These are phyloP conservation scores for Huntiella omanensis DNA, from an alignment of 2,329 filamentous ascomycete species.

Conservation along the genomic window DNA sequence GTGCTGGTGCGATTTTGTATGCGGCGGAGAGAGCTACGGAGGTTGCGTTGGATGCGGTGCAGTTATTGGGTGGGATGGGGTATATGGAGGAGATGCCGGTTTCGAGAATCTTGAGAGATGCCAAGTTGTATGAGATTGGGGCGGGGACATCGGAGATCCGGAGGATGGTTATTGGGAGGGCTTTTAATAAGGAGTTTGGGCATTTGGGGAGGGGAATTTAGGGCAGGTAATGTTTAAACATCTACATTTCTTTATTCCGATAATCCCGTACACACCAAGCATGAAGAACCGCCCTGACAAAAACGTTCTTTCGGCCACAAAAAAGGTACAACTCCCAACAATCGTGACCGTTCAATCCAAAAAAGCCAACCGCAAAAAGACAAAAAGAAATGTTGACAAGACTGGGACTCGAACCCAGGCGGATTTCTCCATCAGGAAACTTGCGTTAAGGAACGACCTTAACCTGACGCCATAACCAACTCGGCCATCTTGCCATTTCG, in stretches of 20 bases:
- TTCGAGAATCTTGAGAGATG: conserved; percentile 60
- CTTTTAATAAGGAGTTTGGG: conserved; percentile 73
- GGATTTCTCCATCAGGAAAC: conserved; percentile 11
- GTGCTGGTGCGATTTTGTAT: conserved; percentile 83
- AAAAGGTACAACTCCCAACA: no score
- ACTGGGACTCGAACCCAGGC: conserved; percentile 11
- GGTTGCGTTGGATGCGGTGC: conserved; percentile 70
- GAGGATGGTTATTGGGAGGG: conserved; percentile 82
- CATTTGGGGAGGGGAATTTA: conserved; percentile 11
- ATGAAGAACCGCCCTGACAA: no score
- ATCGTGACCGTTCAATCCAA: no score
- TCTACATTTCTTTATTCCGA: background rate
- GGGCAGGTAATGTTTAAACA: background rate
- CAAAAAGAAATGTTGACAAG: conserved; percentile 7
- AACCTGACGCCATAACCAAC: conserved; percentile 21
- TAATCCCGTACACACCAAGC: no score
- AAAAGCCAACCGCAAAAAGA: no score
- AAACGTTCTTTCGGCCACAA: no score
- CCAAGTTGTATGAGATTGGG: conserved; percentile 84
- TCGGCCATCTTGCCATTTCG: conserved; percentile 17
- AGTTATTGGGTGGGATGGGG: conserved; percentile 85
- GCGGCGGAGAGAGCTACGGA: conserved; percentile 82
- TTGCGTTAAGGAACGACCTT: conserved; percentile 17
- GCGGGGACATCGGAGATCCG: conserved; percentile 89
- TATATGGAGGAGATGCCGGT: conserved; percentile 92